Conservation (phyloP, 2,329 filamentous ascomycete genomes). For the Botrytis pseudocinerea region DNA sequence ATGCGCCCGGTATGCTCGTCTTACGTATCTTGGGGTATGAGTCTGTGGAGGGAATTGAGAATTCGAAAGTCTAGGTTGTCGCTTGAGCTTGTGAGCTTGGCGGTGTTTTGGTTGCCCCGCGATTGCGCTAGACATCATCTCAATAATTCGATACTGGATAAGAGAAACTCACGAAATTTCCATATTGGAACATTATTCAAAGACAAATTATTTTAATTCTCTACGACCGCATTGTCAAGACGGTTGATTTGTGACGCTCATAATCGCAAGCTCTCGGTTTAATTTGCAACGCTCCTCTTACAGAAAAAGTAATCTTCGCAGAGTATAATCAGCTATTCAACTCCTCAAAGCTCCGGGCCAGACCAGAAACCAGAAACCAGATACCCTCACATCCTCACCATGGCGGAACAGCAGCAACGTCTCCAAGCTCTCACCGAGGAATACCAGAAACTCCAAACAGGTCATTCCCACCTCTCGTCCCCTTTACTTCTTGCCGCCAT, state of each 20-base stretch:
- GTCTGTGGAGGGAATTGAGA: constrained; percentile 17
- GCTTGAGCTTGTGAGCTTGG: constrained; percentile 24
- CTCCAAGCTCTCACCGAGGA: constrained; percentile 84
- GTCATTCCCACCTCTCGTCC: constrained; percentile 45
- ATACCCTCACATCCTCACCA: constrained; percentile 41
- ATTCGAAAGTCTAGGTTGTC: constrained; percentile 27
- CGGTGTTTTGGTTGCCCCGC: constrained; percentile 30
- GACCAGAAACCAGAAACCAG: constrained; percentile 5
- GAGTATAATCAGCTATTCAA: not conserved
- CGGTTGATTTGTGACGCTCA: not conserved
- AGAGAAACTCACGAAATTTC: constrained; percentile 9
- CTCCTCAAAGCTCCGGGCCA: not conserved
- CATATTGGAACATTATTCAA: not conserved
- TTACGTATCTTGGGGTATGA: not conserved
- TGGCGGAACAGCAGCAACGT: constrained; percentile 73
- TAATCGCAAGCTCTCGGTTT: not conserved
- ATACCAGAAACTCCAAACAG: constrained; percentile 82
- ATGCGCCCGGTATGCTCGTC: not conserved
- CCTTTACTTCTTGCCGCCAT: not conserved
- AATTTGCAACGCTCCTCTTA: not conserved
- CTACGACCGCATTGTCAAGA: not conserved
- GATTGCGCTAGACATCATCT: constrained; percentile 31
- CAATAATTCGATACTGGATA: constrained; percentile 28
- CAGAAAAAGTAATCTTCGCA: constrained; percentile 2
- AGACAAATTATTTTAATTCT: not conserved